Percentiles rank a stretch among this genome's conserved stretches.
Evolutionary conservation across 805 yeast species (phyloP).

Genomic region (Kazachstania africana): DNA sequence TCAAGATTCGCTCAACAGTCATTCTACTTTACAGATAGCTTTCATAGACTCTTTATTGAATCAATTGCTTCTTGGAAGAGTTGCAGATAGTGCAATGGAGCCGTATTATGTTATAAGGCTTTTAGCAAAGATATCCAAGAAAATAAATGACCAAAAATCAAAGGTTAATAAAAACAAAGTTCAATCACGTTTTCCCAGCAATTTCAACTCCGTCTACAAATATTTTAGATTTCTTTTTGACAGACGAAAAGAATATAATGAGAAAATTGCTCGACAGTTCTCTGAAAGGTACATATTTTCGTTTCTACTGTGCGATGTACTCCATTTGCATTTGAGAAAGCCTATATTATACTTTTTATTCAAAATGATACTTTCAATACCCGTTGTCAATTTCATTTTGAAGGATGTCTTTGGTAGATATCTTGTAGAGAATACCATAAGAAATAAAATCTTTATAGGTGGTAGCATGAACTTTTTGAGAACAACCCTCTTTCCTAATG

Average conservation of each 20-base stretch:
- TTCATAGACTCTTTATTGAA: slow-evolving; percentile 16
- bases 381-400: too few species aligned
- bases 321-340: slow-evolving; percentile 13
- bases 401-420: too few species aligned
- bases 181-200: neutral
- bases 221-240: too few species aligned
- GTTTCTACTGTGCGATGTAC: slow-evolving; percentile 9
- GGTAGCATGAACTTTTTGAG: neutral
- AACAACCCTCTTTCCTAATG: slow-evolving; percentile 29
- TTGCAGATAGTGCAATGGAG: slow-evolving; percentile 16
- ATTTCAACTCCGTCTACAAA: neutral
- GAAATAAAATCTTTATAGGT: slow-evolving; percentile 26
- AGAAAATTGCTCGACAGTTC: too few species aligned
- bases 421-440: too few species aligned
- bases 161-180: neutral
- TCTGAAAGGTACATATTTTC: slow-evolving; percentile 9
- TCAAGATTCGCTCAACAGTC: slow-evolving; percentile 4
- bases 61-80: slow-evolving; percentile 14
- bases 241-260: too few species aligned
- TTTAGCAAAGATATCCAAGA: slow-evolving; percentile 7
- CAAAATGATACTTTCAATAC: too few species aligned
- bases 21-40: slow-evolving; percentile 14
- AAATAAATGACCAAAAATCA: neutral
- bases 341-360: slow-evolving; percentile 25
- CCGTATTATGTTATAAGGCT: slow-evolving; percentile 18